A percentile compares a stretch with the other conserved stretches of the same genome.
These are phyloP conservation scores for Bremia lactucae DNA, from an alignment of 352 stramenopile species.

Conservation along the genomic window DNA sequence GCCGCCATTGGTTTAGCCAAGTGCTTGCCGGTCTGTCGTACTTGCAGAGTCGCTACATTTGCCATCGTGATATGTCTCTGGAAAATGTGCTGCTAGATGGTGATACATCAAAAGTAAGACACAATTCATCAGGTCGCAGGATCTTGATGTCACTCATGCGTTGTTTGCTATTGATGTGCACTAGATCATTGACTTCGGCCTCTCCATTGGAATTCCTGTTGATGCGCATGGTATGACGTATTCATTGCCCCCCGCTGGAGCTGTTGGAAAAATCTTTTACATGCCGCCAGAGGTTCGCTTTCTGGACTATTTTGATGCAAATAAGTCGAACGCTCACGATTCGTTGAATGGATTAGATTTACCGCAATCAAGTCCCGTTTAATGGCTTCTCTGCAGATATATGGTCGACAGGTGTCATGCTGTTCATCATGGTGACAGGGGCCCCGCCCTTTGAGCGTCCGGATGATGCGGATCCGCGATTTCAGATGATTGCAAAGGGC, in stretches of 20 bases:
- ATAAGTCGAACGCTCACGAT: neutral
- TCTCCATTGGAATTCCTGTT: slow-evolving; percentile 78
- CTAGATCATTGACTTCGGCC: slow-evolving; percentile 82
- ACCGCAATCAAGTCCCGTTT: slow-evolving; percentile 84
- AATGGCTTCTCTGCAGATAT: slow-evolving; percentile 89
- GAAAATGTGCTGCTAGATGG: slow-evolving; percentile 81
- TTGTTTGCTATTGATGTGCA: neutral
- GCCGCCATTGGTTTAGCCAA: slow-evolving; percentile 78
- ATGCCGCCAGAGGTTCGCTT: slow-evolving; percentile 70
- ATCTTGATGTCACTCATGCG: neutral
- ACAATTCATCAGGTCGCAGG: neutral
- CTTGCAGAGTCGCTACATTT: slow-evolving; percentile 77
- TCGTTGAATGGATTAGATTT: slow-evolving; percentile 39
- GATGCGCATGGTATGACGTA: slow-evolving; percentile 81
- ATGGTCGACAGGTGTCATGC: slow-evolving; percentile 89
- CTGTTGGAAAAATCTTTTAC: slow-evolving; percentile 86
- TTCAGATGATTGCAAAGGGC: slow-evolving; percentile 77
- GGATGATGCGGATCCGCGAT: slow-evolving; percentile 67
- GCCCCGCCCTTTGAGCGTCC: slow-evolving; percentile 86
- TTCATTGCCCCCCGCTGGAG: slow-evolving; percentile 61
- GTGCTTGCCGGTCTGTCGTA: slow-evolving; percentile 71
- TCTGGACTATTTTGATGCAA: neutral
- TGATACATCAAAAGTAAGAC: slow-evolving; percentile 64
- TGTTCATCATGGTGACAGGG: slow-evolving; percentile 92
- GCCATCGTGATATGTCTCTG: slow-evolving; percentile 82